Base-by-base conservation (phyloP, 2,329 filamentous ascomycete genomes). In the Aspergillus flavus region DNA sequence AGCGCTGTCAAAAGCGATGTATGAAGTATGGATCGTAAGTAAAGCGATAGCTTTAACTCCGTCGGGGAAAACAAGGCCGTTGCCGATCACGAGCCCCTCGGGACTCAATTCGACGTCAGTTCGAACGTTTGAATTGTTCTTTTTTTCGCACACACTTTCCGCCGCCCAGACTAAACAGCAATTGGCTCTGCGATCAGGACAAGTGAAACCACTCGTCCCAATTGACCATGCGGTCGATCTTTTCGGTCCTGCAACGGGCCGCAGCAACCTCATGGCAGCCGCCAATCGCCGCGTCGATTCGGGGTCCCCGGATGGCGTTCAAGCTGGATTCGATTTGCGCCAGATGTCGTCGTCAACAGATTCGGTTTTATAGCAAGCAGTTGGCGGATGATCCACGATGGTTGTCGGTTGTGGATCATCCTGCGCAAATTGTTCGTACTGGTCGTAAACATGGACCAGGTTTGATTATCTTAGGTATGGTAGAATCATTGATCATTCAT, bases 331-430 rank as follows among this genome's bases (percentile, higher is more conserved):
- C 73, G 12, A 73, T 78, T 63, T 78, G 74, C 68, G 61, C 72
- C 61, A 71, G 73, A 70, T 79, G 76, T 61, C 74, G 74, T 52
- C 67, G 69, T 26, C 75, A 77, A 59, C 78, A 80, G 64, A 71
- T 73, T 61, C 76, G 79, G 48, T 79, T 76, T 67, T 76, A 78
- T 50, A 69, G 60, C 41, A 85, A 86, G 67, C 69, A 73, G 55
- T 46, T 74, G 36, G 90, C 85, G 71, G 92, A 96, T 72, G 87
- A 93, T 74, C 91, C 92, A 1, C 85, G 85, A 74, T 97, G 96
- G 82, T 85, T 87, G 64, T 97, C 93, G 9, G 89, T 97, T 68
- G 86, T 97, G 68, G 94, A 99, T 80, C 90, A 91, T 64, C 93
- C 94, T 1, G 87, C 94, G 0, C 86, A 87, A 69, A 86, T 97